Evolutionary conservation across 2,329 filamentous ascomycete species (phyloP), one percentile per base, ranked within the genome.

Genomic region (Ophiocordyceps camponoti-leonardi): DNA sequence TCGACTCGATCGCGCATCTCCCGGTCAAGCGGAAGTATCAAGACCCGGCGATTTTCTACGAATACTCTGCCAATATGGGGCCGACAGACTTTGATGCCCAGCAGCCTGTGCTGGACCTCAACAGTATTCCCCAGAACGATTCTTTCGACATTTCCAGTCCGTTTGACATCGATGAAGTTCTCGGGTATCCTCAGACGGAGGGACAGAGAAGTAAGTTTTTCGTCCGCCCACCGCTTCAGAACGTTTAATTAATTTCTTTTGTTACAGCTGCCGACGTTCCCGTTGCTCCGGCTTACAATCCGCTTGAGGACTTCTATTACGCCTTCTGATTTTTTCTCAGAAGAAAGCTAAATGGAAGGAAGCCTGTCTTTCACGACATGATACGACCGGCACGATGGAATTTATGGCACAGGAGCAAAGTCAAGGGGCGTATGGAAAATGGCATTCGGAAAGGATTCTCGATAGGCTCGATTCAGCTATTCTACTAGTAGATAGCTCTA

Each of bases 141-240:
- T 46, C 45, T 31, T 53, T 52, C 31, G 52, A 55, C 43, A 52
- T 56, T 39, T 46, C 52, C 22, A 53, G 44, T 31, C 50, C 53
- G 18, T 54, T 50, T 49, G 53, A 55, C 10, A 22, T 54, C 8
- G 50, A 56, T 23, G 47, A 45, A 13, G 48, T 55, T 10, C 41
- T 54, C 22, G 50, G 47, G 10, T 48, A 51, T 26, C 30, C 45
- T 10, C 44, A 49, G 19, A 46, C 47, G 19, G 49, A 53, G 35
- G 51, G 52, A 12, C 35, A 52, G 13, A 48, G 47, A 45, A 47
- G 52, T 52, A 45, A 43, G 48, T 49, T 4, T n/a, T 7, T 2
- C 8, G 7, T 44, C 42, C 6, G 8, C 22, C 8, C 10, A 4
- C 3, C 18, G 5, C 4, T 16, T 23, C n/a, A n/a, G 13, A 20